Base-by-base conservation (phyloP, 441 rosid species). In the Erodium trifolium region DNA sequence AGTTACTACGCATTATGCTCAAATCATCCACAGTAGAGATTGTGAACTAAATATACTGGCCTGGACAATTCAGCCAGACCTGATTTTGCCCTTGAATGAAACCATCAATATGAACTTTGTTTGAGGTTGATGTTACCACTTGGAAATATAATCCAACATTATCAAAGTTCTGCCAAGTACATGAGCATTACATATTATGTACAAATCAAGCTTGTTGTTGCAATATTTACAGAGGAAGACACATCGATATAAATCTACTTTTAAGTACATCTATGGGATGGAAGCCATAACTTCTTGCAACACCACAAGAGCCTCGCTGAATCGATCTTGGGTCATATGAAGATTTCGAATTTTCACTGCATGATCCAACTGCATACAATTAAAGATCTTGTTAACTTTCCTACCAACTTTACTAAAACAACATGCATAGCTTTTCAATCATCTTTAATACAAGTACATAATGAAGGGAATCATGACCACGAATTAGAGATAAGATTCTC, bases 331-430 rank as follows among this genome's bases (percentile, higher is more conserved):
- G 45, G 45, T 35, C 19, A 64, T 13, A 29, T 45, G 5, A 12
- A 64, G 5, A n/a, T 14, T 34, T 64, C 67, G 67, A n/a, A 64
- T 64, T 34, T 64, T 64, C 45, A 64, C 67, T 2, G 67, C 67
- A 64, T 35, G 43, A 64, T 64, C 67, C 45, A 31, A 34, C 67
- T 23, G 27, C 27, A 23, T 64, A 43, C 11, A 43, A 43, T 43
- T 11, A 43, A 43, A 43, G 12, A 43, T 43, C 49, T 43, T 43
- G 49, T 43, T 11, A 43, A 43, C 49, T 43, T 5, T 43, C 11
- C 49, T 43, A 43, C 5, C 5, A 34, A 3, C 37, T 34, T 34
- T 34, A 34, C 37, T 34, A 34, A 34, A 34, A 2, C 37, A 34
- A 34, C 5, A 34, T 34, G 3, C 5, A 34, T 34, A 34, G 5